Conservation (phyloP, 2,329 filamentous ascomycete species). For the Colletotrichum caudatum region DNA sequence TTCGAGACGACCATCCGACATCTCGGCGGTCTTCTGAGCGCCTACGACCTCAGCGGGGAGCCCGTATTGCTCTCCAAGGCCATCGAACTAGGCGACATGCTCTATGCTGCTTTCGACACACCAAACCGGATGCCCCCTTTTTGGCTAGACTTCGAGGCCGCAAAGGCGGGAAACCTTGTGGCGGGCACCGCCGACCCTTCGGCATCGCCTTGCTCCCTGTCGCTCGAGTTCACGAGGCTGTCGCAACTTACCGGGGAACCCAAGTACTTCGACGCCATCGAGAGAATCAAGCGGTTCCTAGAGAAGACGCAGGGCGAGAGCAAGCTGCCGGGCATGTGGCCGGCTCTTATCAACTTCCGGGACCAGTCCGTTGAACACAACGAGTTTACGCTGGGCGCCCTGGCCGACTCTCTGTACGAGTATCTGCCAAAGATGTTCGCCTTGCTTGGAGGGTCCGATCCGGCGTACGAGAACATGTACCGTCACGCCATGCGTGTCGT, state of each 20-base stretch:
- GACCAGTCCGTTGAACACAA: slow-evolving; percentile 55
- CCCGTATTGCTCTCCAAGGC: slow-evolving; percentile 70
- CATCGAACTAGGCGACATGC: slow-evolving; percentile 71
- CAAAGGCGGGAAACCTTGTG: slow-evolving; percentile 25
- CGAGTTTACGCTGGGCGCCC: slow-evolving; percentile 54
- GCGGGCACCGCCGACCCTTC: slow-evolving; percentile 52
- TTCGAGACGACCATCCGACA: slow-evolving; percentile 81
- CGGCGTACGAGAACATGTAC: slow-evolving; percentile 70
- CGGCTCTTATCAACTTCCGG: slow-evolving; percentile 71
- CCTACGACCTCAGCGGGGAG: slow-evolving; percentile 73
- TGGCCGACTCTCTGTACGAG: slow-evolving; percentile 57
- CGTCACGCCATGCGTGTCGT: slow-evolving; percentile 65
- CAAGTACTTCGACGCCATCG: slow-evolving; percentile 80
- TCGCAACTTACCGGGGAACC: slow-evolving; percentile 78
- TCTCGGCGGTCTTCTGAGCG: slow-evolving; percentile 74
- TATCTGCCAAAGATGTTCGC: slow-evolving; percentile 61
- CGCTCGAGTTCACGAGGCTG: slow-evolving; percentile 78
- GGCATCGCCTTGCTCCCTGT: slow-evolving; percentile 71
- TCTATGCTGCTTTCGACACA: slow-evolving; percentile 76
- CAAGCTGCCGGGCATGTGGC: slow-evolving; percentile 79
- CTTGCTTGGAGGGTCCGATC: slow-evolving; percentile 67
- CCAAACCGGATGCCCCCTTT: slow-evolving; percentile 71
- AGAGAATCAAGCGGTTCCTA: slow-evolving; percentile 75
- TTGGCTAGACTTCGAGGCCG: slow-evolving; percentile 38
- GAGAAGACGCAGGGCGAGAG: slow-evolving; percentile 75